phyloP scores from a whole-genome alignment of 75 land plant species.

The Sequoia sempervirens region DNA sequence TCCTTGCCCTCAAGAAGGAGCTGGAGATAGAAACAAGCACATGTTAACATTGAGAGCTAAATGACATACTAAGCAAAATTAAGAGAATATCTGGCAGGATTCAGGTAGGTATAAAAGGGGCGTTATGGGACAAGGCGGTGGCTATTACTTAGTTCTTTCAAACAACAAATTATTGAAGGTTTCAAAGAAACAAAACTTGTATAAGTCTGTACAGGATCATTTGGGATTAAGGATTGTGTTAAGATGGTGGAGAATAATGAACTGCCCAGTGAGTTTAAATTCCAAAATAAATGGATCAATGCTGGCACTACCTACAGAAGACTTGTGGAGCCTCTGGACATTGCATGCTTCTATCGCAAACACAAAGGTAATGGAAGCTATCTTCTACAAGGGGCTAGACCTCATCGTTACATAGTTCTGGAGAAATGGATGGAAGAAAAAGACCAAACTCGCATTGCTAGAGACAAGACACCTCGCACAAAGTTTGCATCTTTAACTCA shows the following conservation, averaged over 20 bases:
- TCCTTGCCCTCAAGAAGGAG: not conserved
- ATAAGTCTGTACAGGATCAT: not conserved
- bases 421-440: conserved; percentile 13
- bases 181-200: not conserved
- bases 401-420: conserved; percentile 1
- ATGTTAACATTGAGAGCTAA: not conserved
- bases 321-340: conserved; percentile 19
- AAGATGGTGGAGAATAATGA: conserved; percentile 5
- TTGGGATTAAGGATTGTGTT: conserved; percentile 19
- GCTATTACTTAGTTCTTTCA: not conserved
- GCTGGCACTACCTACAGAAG: conserved; percentile 13
- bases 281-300: conserved; percentile 16
- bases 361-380: conserved; percentile 7
- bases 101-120: not conserved
- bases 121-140: not conserved
- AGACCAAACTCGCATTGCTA: not conserved
- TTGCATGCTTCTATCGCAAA: conserved; percentile 7
- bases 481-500: conserved; percentile 5
- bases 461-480: not conserved
- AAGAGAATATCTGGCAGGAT: not conserved
- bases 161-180: not conserved
- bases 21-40: not conserved
- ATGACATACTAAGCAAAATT: not conserved
- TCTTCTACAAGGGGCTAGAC: conserved; percentile 2
- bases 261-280: conserved; percentile 3